Conservation (phyloP, 306 rosid genomes). For the Dalbergia cochinchinensis region DNA sequence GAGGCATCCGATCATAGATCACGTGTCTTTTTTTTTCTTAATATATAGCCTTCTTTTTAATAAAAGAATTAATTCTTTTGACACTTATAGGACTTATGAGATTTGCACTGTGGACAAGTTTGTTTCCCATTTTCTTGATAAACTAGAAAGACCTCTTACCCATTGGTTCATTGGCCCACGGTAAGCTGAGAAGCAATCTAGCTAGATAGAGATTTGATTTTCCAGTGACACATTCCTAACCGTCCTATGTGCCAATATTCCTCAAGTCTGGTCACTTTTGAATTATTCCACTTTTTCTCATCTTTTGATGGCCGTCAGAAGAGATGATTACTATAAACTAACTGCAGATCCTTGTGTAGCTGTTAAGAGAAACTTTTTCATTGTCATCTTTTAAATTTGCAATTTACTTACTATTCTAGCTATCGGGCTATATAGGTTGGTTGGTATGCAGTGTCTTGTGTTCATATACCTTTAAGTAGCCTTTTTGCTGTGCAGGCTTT, state of each 20-base stretch:
- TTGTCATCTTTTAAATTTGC: neutral
- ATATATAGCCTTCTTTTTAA: constrained; percentile 23
- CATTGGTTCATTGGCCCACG: constrained; percentile 31
- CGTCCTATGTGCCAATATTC: constrained; percentile 46
- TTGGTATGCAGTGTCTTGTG: constrained; percentile 26
- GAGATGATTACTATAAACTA: constrained; percentile 30
- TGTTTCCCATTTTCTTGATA: constrained; percentile 37
- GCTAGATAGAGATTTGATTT: constrained; percentile 31
- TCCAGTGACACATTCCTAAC: constrained; percentile 37
- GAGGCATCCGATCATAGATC: constrained; percentile 56
- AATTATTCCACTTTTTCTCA: constrained; percentile 43
- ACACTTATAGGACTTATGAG: constrained; percentile 41
- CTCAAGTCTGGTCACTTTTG: constrained; percentile 42
- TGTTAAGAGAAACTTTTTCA: constrained; percentile 43
- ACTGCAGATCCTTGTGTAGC: constrained; percentile 34
- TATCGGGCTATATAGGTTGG: constrained; percentile 33
- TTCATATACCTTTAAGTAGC: constrained; percentile 33
- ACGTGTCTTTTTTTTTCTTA: constrained; percentile 55
- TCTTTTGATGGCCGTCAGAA: constrained; percentile 37
- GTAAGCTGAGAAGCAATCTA: constrained; percentile 19
- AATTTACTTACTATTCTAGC: constrained; percentile 5
- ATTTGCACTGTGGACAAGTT: constrained; percentile 35
- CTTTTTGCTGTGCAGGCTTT: constrained; percentile 49
- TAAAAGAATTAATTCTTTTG: constrained; percentile 34
- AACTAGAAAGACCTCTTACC: neutral